Evolutionary conservation across 352 stramenopile species (phyloP).

Genomic region (Pythium pectinolyticum): DNA sequence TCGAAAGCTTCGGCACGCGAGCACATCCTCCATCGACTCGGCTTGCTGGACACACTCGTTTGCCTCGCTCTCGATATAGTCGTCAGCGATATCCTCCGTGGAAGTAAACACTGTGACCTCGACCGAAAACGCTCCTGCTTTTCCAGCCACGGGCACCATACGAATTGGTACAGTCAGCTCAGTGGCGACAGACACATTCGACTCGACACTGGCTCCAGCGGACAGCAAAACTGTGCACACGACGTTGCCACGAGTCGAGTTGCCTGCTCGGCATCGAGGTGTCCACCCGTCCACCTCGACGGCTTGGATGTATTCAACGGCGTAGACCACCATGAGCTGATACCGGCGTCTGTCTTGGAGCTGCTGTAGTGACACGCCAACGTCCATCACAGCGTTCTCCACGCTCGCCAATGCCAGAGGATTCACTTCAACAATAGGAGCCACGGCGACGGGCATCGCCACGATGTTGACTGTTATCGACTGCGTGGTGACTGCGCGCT

Average conservation of each 20-base stretch:
- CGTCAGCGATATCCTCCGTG: conserved; percentile 15
- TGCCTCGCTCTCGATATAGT: conserved; percentile 3
- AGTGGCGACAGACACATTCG: too few relatives aligned
- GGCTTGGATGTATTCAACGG: background rate
- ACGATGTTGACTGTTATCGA: background rate
- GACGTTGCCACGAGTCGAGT: background rate
- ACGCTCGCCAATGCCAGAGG: background rate
- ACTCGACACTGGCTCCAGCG: background rate
- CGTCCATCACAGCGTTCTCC: conserved; percentile 3
- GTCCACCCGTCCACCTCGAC: conserved; percentile 1
- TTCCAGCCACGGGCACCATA: conserved; percentile 3
- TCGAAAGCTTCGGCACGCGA: conserved; percentile 22
- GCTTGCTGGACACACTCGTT: conserved; percentile 4
- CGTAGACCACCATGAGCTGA: conserved; percentile 14
- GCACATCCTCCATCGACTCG: conserved; percentile 4
- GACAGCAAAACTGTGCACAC: conserved; percentile 6
- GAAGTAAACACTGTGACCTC: conserved; percentile 8
- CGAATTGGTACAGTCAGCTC: background rate
- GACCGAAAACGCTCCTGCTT: conserved; percentile 10
- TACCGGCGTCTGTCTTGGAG: background rate
- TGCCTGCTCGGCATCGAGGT: background rate
- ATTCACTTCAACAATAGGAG: background rate
- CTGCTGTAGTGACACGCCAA: background rate
- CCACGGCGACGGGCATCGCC: conserved; percentile 10
- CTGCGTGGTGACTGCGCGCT: background rate